Base-by-base conservation (phyloP, 2,329 filamentous ascomycete genomes). In the Cytospora chrysosperma region DNA sequence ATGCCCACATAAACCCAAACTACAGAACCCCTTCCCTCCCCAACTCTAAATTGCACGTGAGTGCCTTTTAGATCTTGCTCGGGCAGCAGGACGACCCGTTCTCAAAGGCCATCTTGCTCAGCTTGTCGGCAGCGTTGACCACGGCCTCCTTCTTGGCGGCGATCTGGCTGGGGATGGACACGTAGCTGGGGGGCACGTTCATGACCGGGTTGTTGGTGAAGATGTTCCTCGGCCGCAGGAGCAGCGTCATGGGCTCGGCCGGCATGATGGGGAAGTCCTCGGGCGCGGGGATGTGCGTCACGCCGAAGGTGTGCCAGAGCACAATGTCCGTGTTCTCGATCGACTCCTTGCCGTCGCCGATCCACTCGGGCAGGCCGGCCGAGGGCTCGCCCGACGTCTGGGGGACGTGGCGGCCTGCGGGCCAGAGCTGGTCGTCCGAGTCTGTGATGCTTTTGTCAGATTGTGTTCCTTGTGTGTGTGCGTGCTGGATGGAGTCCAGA, bases 201-300 rank as follows among this genome's bases (percentile, higher is more conserved):
- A 96, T 79, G 61, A 86, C 89, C 2, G 92, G 92, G 73, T 94
- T 96, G 69, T 85, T 83, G 26, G 82, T 78, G 77, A 96, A 96
- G 83, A 96, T 96, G 78, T 96, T 89, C 50, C 92, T 80, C 3
- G 92, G 92, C 34, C 91, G 80, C 49, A 96, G 80, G 40, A 96
- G 81, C 69, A 96, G 79, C 1, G 87, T 91, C 84, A 97, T 93
- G 0, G 91, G 90, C 79, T 93, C 90, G 0, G 86, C 90, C 0
- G 92, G 92, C 93, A 97, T 97, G 69, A 97, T 82, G 32, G 93
- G 93, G 79, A 92, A 97, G 75, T 97, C 93, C 73, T 97, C 93
- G 0, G 93, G 92, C 0, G 90, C 81, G 0, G 93, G 93, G 80
- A 97, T 94, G 74, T 97, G 93, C 0, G 90, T 94, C 40, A 97